Evolutionary conservation across 2,329 filamentous ascomycete genomes (phyloP).

Genomic region (Aureobasidium vineae): DNA sequence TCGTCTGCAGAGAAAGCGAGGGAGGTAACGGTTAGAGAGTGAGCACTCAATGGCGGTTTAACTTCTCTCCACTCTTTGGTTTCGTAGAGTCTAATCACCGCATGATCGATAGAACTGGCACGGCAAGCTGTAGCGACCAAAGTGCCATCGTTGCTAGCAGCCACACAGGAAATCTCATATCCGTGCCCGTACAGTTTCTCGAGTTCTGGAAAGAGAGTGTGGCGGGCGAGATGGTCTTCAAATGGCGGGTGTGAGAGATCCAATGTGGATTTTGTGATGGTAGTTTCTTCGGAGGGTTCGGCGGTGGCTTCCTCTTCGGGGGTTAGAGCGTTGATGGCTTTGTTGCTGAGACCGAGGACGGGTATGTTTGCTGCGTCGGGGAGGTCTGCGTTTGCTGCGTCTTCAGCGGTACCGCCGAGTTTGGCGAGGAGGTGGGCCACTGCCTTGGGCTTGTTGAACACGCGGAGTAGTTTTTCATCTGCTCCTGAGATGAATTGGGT

Average conservation of each 20-base stretch:
- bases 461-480: constrained; percentile 95
- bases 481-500: constrained; percentile 88
- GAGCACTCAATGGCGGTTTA: constrained; percentile 75
- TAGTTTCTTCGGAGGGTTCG: constrained; percentile 44
- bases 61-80: constrained; percentile 85
- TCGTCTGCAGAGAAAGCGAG: constrained; percentile 78
- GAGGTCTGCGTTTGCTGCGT: constrained; percentile 43
- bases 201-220: constrained; percentile 91
- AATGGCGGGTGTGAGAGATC: constrained; percentile 72
- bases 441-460: constrained; percentile 85
- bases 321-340: constrained; percentile 64
- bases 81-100: constrained; percentile 88
- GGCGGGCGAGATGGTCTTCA: constrained; percentile 83
- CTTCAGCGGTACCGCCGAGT: constrained; percentile 8
- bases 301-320: constrained; percentile 44
- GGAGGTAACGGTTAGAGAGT: constrained; percentile 80
- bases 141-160: constrained; percentile 69
- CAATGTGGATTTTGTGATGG: constrained; percentile 60
- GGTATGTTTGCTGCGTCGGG: constrained; percentile 93
- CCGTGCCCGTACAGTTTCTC: constrained; percentile 98
- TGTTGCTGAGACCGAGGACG: constrained; percentile 92
- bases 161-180: constrained; percentile 90
- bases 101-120: constrained; percentile 89
- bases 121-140: constrained; percentile 90
- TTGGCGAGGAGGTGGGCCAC: constrained; percentile 67